These are phyloP conservation scores for Colletotrichum horii DNA, from an alignment of 2,329 filamentous ascomycete species.

Conservation along the genomic window DNA sequence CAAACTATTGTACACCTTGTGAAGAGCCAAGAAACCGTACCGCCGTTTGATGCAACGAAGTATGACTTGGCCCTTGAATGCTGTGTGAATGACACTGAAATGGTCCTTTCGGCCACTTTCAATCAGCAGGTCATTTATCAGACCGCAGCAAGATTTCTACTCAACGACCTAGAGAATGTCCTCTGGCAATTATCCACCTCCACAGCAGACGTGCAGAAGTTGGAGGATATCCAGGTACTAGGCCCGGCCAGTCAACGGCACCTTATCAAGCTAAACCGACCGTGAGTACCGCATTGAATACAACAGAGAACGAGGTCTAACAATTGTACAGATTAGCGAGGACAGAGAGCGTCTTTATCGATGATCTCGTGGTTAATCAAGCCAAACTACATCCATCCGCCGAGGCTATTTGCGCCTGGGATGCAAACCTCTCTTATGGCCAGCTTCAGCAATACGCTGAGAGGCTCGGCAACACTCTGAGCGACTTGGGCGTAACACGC, in stretches of 20 bases:
- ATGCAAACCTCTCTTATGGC: background rate
- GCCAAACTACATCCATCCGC: background rate
- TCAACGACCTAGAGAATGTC: background rate
- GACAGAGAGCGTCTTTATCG: background rate
- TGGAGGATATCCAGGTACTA: background rate
- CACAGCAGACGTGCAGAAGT: background rate
- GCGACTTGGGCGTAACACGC: slow-evolving; percentile 18
- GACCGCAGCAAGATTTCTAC: background rate
- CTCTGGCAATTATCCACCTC: background rate
- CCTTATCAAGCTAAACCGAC: background rate
- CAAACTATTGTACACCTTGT: background rate
- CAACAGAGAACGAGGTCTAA: rapidly evolving
- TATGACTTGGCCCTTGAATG: background rate
- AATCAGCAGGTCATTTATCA: background rate
- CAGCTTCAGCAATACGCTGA: background rate
- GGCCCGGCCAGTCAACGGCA: background rate
- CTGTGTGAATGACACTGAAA: background rate
- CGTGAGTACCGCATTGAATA: background rate
- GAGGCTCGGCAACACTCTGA: background rate
- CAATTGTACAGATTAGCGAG: background rate
- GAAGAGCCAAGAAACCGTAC: background rate
- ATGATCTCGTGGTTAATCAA: background rate
- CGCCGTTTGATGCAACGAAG: background rate
- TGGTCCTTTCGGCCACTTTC: background rate
- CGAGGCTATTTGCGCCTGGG: background rate